Evolutionary conservation across 2,329 filamentous ascomycete species (phyloP), one percentile per base, ranked within the genome.

Genomic region (Diaporthe citrichinensis): DNA sequence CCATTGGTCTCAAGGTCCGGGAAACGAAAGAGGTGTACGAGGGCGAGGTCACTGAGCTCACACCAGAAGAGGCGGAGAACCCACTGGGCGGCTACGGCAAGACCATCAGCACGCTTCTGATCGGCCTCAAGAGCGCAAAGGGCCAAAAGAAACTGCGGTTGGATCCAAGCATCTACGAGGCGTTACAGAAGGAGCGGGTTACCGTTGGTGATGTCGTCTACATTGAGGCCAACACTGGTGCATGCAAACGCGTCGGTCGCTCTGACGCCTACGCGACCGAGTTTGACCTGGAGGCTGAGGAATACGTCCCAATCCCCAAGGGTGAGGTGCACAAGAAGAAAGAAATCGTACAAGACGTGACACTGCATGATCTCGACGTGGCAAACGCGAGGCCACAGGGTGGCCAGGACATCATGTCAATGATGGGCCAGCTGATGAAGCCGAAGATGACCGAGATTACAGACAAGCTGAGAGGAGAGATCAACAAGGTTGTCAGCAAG

Each of bases 361-460:
- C 97, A 61, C 90, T 99, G 78, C 97, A 99, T 85, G 97, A 99
- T 83, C 89, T 99, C 74, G 97, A 99, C 82, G 94, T 98, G 78
- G 97, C 97, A 78, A 99, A 99, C 82, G 94, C 97, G 20, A 90
- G 96, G 81, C 97, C 97, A 6, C 95, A 98, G 87, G 97, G 97
- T 72, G 97, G 97, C 59, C 97, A 99, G 88, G 97, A 99, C 84
- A 98, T 99, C 79, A 98, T 99, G 96, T 98, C 96, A 88, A 98
- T 99, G 97, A 98, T 99, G 96, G 97, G 97, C 81, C 97, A 99
- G 86, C 87, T 99, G 82, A 98, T 98, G 95, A 98, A 98, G 90
- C 97, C 97, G 77, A 97, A 97, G 88, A 98, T 98, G 92, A 99
- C 97, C 8, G 97, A 99, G 85, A 98, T 99, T 82, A 99, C 97